Base-by-base conservation (phyloP, 139 green algal genomes). In the Desmodesmus armatus region DNA sequence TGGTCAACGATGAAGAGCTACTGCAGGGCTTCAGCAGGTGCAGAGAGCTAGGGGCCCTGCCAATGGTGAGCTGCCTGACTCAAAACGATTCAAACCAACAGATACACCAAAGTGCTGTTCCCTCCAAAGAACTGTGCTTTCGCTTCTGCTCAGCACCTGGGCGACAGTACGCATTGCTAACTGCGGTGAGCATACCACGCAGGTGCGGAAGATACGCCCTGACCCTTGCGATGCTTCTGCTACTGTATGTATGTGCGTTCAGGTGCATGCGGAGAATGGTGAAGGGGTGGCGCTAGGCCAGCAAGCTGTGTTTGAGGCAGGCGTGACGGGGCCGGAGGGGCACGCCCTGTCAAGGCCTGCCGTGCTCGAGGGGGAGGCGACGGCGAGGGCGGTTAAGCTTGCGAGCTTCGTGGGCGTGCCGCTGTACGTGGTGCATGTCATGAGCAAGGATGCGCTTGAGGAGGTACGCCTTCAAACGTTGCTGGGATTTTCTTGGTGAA, bases 401-500 rank as follows among this genome's bases (percentile, higher is more conserved):
- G 96, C 97, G 0, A 70, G 88, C 39, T 92, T 97, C 67, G 92
- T 96, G 35, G 91, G 93, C 23, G 86, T 92, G 27, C 97, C 97
- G n/a, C 90, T 99, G 72, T 99, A 99, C 73, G 94, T 99, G 80
- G 97, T 99, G 51, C 97, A 99, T 69, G 97, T 99, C 13, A 99
- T 98, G 95, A 96, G 93, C 89, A 89, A 85, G 0, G 96, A 96
- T 31, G 97, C 97, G 0, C 72, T 94, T 71, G 89, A 96, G 17
- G 94, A 98, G 90, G 91, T 97, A 71, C 6, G 62, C 3, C 27
- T n/a, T n/a, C n/a, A n/a, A n/a, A n/a, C n/a, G n/a, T n/a, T n/a
- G n/a, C n/a, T n/a, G n/a, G n/a, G n/a, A n/a, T n/a, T n/a, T n/a
- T n/a, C n/a, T n/a, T n/a, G n/a, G n/a, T n/a, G n/a, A n/a, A n/a